These are phyloP conservation scores for Ganoderma sinense DNA, from an alignment of 1,284 basidiomycete genomes.

Conservation along the genomic window DNA sequence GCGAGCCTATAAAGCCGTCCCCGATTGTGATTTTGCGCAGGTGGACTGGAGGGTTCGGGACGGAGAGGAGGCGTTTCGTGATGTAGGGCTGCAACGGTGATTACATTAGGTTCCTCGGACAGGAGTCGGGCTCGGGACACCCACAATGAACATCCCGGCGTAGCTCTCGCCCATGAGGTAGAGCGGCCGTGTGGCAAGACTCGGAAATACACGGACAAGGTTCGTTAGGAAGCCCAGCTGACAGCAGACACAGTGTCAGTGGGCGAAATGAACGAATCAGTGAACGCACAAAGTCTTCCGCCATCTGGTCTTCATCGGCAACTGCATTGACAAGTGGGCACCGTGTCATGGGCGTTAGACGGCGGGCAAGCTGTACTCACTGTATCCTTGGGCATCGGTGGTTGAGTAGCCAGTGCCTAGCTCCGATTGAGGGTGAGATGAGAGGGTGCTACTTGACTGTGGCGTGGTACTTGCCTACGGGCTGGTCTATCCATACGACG, in stretches of 20 bases:
- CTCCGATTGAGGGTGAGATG: conserved; percentile 9
- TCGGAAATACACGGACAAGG: conserved; percentile 39
- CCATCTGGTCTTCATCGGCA: conserved; percentile 71
- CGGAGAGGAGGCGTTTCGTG: conserved; percentile 66
- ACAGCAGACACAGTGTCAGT: background rate
- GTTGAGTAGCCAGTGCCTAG: conserved; percentile 73
- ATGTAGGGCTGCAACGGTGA: conserved; percentile 61
- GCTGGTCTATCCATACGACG: conserved; percentile 77
- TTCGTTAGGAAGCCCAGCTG: conserved; percentile 37
- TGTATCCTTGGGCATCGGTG: conserved; percentile 52
- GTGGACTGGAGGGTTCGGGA: conserved; percentile 67
- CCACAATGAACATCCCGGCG: conserved; percentile 47
- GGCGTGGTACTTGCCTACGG: conserved; percentile 46
- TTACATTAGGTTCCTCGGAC: background rate
- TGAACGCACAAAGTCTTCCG: conserved; percentile 66
- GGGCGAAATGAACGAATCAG: background rate
- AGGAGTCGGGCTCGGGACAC: background rate
- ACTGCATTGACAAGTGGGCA: conserved; percentile 47
- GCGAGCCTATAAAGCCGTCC: conserved; percentile 62
- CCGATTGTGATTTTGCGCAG: conserved; percentile 72
- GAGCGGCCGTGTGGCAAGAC: conserved; percentile 34
- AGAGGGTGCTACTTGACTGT: conserved; percentile 9
- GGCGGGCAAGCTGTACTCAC: conserved; percentile 7
- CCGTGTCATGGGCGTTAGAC: too few species aligned
- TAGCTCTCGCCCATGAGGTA: conserved; percentile 45